A percentile compares a stretch with the other conserved stretches of the same genome.
Evolutionary conservation across 768 basidiomycete genomes (phyloP).

Genomic region (Mycena filopes): DNA sequence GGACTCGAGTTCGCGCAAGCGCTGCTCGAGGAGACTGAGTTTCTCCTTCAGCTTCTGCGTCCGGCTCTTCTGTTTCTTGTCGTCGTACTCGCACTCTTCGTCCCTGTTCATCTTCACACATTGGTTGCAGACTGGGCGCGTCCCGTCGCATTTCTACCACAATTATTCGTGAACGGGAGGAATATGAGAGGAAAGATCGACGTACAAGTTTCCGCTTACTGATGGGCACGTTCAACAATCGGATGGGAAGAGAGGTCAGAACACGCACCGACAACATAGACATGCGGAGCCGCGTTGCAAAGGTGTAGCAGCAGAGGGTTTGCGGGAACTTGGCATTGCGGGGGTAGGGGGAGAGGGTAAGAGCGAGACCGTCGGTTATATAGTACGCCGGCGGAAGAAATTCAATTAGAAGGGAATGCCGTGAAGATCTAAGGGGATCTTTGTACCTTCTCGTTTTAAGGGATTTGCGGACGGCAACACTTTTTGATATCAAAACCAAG

Average conservation of each 20-base stretch:
- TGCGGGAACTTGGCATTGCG: conserved; percentile 41
- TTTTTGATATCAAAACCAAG: conserved; percentile 12
- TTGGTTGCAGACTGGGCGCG: conserved; percentile 64
- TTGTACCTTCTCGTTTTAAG: conserved; percentile 24
- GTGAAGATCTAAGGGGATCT: conserved; percentile 14
- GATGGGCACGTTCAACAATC: not conserved
- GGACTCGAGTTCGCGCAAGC: conserved; percentile 64
- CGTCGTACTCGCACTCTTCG: conserved; percentile 68
- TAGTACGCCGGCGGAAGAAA: conserved; percentile 10
- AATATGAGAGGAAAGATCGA: conserved; percentile 3
- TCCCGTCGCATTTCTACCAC: conserved; percentile 70
- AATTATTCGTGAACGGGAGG: not conserved
- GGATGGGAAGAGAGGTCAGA: too few species aligned
- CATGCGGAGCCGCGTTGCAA: conserved; percentile 53
- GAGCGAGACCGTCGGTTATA: conserved; percentile 6
- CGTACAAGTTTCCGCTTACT: conserved; percentile 52
- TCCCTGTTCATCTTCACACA: conserved; percentile 65
- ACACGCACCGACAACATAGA: conserved; percentile 45
- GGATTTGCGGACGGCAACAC: conserved; percentile 18
- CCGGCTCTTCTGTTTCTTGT: conserved; percentile 67
- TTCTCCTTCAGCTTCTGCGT: conserved; percentile 69
- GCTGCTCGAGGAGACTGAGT: conserved; percentile 61
- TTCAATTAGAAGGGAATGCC: not conserved
- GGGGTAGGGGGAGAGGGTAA: not conserved
- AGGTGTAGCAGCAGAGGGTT: conserved; percentile 39